These are phyloP conservation scores for Kodamaea alishanica DNA, from an alignment of 1,139 yeast genomes.

Conservation along the genomic window DNA sequence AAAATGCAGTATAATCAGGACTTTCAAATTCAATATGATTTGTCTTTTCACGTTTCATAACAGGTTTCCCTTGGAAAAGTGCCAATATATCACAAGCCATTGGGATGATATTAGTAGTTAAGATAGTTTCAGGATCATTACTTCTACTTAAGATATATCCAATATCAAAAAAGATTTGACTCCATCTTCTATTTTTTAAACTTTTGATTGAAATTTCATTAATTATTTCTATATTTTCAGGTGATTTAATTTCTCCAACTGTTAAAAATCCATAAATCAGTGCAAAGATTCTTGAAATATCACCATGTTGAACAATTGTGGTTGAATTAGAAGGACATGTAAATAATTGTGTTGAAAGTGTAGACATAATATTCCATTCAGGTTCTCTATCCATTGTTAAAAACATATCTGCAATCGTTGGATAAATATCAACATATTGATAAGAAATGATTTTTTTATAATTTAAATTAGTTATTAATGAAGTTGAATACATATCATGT, in stretches of 20 bases:
- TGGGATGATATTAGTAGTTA: conserved; percentile 37
- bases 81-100: conserved; percentile 61
- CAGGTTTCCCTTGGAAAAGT: conserved; percentile 79
- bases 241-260: conserved; percentile 48
- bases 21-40: conserved; percentile 90
- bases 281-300: conserved; percentile 62
- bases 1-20: conserved; percentile 78
- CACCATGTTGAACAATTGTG: conserved; percentile 65
- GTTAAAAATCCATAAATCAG: conserved; percentile 66
- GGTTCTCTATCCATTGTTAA: conserved; percentile 75
- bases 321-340: conserved; percentile 81
- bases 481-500: conserved; percentile 66
- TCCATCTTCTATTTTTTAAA: conserved; percentile 76
- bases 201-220: conserved; percentile 45
- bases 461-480: conserved; percentile 62
- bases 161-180: conserved; percentile 80
- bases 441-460: conserved; percentile 62
- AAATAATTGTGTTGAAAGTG: conserved; percentile 80
- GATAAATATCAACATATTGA: conserved; percentile 82
- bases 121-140: conserved; percentile 42
- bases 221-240: conserved; percentile 40
- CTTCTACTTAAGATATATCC: conserved; percentile 75
- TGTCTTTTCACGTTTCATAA: conserved; percentile 68
- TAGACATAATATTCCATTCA: conserved; percentile 70
- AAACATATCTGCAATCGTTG: conserved; percentile 71